Base-by-base conservation (phyloP, 2,329 filamentous ascomycete genomes). In the Macrophomina tecta region DNA sequence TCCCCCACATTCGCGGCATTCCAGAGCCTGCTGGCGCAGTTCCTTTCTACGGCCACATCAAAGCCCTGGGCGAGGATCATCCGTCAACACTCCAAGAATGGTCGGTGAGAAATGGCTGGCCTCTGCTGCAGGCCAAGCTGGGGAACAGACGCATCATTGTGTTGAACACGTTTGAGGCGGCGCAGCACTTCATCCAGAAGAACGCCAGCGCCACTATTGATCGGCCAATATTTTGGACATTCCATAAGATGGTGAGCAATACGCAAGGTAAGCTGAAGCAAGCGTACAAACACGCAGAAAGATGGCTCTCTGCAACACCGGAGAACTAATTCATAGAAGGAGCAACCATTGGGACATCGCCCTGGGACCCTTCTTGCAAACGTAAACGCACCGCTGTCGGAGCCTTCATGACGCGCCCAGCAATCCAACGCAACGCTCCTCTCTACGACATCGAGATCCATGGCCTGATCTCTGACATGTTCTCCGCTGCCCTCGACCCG, bases 331-430 rank as follows among this genome's bases (percentile, higher is more conserved):
- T 4, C 9, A 46, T 3, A 1, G 6, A 4, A 66, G 64, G 64
- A 28, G 53, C 55, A 12, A 66, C 64, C 1, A 66, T 66, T 18
- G 64, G 64, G 7, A 66, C 64, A 1, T 66, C 64, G 8, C 64
- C 64, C 1, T 66, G 64, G 64, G 64, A 66, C 46, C 16, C 46
- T 1, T 66, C 64, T 8, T 66, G 64, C 55, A 66, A 66, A 55
- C 64, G 64, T 46, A 66, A 66, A 18, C 64, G 64, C 64, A 66
- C 64, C 42, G 64, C 64, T 23, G 55, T 66, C 34, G 64, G 53
- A 0, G 36, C 64, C 12, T 66, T 58, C 64, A 66, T 66, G 64
- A 66, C 64, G 46, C 64, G 64, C 1, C 64, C 64, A 2, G 64
- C 64, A 0, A 66, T 66, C 32, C 64, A 66, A 18, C 36, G 55